Conservation (phyloP, 2,329 filamentous ascomycete genomes). For the Aspergillus nomiae region DNA sequence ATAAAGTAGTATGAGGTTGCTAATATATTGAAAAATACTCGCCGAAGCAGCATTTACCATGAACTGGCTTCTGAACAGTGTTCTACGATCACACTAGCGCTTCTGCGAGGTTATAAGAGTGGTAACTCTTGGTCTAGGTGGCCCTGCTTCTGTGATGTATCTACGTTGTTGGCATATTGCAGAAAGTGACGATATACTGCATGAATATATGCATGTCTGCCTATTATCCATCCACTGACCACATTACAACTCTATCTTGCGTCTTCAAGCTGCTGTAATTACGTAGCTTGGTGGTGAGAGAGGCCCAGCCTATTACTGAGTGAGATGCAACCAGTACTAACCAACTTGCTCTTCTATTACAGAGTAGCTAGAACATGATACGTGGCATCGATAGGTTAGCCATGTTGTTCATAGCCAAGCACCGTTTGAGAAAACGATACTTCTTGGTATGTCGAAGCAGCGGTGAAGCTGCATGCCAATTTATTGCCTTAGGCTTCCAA, state of each 20-base stretch:
- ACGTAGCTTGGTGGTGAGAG: not conserved
- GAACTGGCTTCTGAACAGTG: not conserved
- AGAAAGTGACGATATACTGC: not conserved
- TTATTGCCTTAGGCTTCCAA: not conserved
- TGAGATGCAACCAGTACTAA: not conserved
- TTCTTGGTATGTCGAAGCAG: not conserved
- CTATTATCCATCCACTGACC: not conserved
- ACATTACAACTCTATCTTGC: not conserved
- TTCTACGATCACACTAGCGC: too few species aligned
- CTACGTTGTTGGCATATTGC: not conserved
- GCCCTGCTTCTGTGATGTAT: not conserved
- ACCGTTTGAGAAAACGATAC: not conserved
- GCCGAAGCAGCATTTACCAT: not conserved
- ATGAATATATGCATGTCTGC: not conserved
- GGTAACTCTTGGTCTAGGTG: not conserved
- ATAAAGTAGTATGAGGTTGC: not conserved
- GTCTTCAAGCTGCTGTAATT: not conserved
- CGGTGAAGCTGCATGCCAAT: not conserved
- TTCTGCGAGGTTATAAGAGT: not conserved
- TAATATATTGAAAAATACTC: not conserved
- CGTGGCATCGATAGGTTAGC: not conserved
- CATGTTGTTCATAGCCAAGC: not conserved
- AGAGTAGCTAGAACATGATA: not conserved
- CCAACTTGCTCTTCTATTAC: not conserved
- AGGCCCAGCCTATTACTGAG: not conserved